Evolutionary conservation across 2,329 filamentous ascomycete species (phyloP).

Genomic region (Monilinia vaccinii-corymbosi): DNA sequence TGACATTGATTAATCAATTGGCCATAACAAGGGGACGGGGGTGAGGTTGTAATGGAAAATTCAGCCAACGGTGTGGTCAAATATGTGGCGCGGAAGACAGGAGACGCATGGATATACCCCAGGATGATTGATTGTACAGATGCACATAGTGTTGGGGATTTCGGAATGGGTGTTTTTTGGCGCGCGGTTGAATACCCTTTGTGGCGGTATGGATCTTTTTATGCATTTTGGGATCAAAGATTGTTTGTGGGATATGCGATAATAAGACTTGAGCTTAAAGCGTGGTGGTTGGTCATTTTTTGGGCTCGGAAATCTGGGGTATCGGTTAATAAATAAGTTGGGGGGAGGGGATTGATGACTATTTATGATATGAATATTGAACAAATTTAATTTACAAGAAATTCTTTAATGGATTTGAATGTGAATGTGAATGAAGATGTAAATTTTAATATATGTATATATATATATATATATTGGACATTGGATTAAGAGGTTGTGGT

Average conservation of each 20-base stretch:
- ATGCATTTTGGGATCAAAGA: neutral
- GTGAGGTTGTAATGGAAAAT: neutral
- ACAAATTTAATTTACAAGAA: neutral
- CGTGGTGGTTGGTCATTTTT: neutral
- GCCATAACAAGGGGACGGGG: neutral
- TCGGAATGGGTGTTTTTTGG: conserved; percentile 3
- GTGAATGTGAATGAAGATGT: neutral
- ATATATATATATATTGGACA: too few relatives aligned
- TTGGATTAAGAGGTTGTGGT: too few relatives aligned
- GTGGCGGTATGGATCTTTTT: neutral
- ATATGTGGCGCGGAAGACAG: neutral
- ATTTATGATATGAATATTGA: neutral
- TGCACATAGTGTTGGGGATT: neutral
- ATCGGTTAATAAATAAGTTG: neutral
- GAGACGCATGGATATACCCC: conserved; percentile 1
- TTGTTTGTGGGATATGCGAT: neutral
- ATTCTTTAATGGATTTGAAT: neutral
- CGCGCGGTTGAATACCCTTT: neutral
- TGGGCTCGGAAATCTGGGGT: neutral
- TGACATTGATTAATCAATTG: neutral
- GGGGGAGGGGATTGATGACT: neutral
- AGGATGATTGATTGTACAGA: neutral
- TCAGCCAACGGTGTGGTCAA: neutral
- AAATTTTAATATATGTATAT: too few relatives aligned
- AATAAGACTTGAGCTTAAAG: neutral